Evolutionary conservation across 495 filamentous ascomycete genomes (phyloP).

Genomic region (Hypoxylon fragiforme): DNA sequence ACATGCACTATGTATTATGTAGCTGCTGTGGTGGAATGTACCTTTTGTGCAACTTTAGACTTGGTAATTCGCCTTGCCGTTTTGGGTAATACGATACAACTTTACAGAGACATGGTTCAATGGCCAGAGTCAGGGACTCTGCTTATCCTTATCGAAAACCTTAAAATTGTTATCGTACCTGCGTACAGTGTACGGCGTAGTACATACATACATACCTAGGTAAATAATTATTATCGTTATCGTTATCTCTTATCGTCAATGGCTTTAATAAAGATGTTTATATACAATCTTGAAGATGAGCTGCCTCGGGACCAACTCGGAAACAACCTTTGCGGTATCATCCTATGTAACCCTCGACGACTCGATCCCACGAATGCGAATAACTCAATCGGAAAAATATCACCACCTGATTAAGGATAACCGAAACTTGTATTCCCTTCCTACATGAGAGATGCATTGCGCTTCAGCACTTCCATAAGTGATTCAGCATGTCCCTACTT

Average conservation of each 20-base stretch:
- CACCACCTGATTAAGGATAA: not conserved
- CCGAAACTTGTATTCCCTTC: not conserved
- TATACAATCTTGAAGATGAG: too few relatives aligned
- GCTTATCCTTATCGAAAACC: constrained; percentile 12
- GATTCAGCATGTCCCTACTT: constrained; percentile 6
- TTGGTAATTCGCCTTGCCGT: constrained; percentile 18
- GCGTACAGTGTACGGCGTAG: too few relatives aligned
- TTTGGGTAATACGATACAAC: constrained; percentile 26
- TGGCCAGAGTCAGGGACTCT: not conserved
- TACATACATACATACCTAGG: too few relatives aligned
- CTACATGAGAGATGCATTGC: constrained; percentile 2
- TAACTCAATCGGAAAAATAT: not conserved
- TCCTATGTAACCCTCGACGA: constrained; percentile 5
- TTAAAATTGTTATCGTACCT: not conserved
- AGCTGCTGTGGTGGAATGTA: constrained; percentile 8
- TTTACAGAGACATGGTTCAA: not conserved
- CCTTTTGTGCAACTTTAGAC: not conserved
- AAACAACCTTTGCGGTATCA: constrained; percentile 5
- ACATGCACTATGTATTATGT: too few relatives aligned
- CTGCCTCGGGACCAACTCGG: too few relatives aligned
- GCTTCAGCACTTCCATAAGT: constrained; percentile 1
- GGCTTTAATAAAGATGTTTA: too few relatives aligned
- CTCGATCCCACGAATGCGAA: not conserved
- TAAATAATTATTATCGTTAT: constrained; percentile 14
- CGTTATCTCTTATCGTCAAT: constrained; percentile 8